These are phyloP conservation scores for Mytilinidion resinicola DNA, from an alignment of 495 filamentous ascomycete species.

Conservation along the genomic window DNA sequence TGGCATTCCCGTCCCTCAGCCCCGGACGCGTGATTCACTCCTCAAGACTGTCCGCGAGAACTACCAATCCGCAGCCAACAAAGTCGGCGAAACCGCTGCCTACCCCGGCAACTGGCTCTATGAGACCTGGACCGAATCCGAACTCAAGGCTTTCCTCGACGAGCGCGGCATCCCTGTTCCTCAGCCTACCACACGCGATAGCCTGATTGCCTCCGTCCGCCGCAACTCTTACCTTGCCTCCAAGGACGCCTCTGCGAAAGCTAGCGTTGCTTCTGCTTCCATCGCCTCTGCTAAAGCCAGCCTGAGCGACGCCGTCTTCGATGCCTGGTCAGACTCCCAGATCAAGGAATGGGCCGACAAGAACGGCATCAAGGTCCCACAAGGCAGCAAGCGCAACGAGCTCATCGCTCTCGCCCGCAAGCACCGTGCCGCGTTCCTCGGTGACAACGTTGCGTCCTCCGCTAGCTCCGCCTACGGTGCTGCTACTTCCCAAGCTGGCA, in stretches of 20 bases:
- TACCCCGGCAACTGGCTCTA: constrained; percentile 99
- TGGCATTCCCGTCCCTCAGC: constrained; percentile 76
- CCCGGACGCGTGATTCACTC: constrained; percentile 75
- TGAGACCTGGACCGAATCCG: constrained; percentile 73
- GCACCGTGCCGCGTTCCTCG: constrained; percentile 68
- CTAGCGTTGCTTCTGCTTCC: constrained; percentile 55
- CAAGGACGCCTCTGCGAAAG: constrained; percentile 51
- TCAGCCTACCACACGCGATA: constrained; percentile 79
- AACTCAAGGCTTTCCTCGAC: constrained; percentile 79
- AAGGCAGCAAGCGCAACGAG: constrained; percentile 85
- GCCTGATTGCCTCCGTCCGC: constrained; percentile 79
- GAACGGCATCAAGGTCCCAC: constrained; percentile 73
- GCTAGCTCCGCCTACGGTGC: constrained; percentile 66
- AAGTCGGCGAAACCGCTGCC: constrained; percentile 67
- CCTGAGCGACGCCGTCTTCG: constrained; percentile 74
- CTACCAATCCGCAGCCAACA: constrained; percentile 76
- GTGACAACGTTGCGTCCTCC: constrained; percentile 55
- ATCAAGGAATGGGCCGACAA: constrained; percentile 75
- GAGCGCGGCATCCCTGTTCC: constrained; percentile 82
- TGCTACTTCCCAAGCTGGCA: constrained; percentile 74
- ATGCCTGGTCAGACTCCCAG: constrained; percentile 78
- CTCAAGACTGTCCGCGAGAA: constrained; percentile 71
- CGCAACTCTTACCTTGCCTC: constrained; percentile 81
- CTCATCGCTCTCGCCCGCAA: constrained; percentile 86
- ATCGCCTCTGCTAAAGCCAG: constrained; percentile 63